Percentiles rank a stretch among this genome's conserved stretches.
These are phyloP conservation scores for Corynascus novoguineensis DNA, from an alignment of 495 filamentous ascomycete genomes.

Conservation along the genomic window DNA sequence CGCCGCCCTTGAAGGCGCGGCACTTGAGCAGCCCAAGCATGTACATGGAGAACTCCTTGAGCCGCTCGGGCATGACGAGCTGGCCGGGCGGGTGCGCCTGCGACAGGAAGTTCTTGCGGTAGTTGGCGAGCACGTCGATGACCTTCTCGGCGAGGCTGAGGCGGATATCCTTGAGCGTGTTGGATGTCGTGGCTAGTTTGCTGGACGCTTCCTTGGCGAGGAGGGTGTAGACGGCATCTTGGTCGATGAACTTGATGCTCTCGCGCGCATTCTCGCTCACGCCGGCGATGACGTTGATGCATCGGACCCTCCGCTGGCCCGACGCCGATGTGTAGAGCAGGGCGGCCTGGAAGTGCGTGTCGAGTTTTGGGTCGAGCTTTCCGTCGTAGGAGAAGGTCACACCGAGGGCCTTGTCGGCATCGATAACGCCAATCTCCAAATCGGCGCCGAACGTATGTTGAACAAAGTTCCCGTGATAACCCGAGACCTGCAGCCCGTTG, in stretches of 20 bases:
- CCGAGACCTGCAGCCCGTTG: conserved; percentile 88
- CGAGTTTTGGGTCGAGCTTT: conserved; percentile 90
- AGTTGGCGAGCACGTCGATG: conserved; percentile 87
- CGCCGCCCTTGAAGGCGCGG: conserved; percentile 88
- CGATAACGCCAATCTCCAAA: conserved; percentile 87
- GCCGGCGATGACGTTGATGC: conserved; percentile 86
- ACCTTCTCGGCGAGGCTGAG: conserved; percentile 81
- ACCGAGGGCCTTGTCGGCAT: conserved; percentile 87
- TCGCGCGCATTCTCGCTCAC: conserved; percentile 81
- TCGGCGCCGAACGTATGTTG: conserved; percentile 94
- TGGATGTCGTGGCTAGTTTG: conserved; percentile 63
- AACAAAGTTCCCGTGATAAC: conserved; percentile 92
- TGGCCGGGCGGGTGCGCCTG: conserved; percentile 83
- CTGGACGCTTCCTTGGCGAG: conserved; percentile 90
- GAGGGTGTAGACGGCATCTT: conserved; percentile 82
- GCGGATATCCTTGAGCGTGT: conserved; percentile 81
- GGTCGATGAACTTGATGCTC: conserved; percentile 85
- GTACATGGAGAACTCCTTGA: conserved; percentile 98
- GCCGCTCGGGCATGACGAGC: conserved; percentile 86
- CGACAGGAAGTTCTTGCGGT: conserved; percentile 81
- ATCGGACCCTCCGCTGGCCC: conserved; percentile 86
- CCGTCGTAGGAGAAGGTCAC: conserved; percentile 96
- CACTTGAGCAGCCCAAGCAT: conserved; percentile 90
- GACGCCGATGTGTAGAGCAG: conserved; percentile 88
- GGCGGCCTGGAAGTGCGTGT: conserved; percentile 96